Evolutionary conservation across 2,329 filamentous ascomycete species (phyloP).

Genomic region (Cadophora luteo-olivacea): DNA sequence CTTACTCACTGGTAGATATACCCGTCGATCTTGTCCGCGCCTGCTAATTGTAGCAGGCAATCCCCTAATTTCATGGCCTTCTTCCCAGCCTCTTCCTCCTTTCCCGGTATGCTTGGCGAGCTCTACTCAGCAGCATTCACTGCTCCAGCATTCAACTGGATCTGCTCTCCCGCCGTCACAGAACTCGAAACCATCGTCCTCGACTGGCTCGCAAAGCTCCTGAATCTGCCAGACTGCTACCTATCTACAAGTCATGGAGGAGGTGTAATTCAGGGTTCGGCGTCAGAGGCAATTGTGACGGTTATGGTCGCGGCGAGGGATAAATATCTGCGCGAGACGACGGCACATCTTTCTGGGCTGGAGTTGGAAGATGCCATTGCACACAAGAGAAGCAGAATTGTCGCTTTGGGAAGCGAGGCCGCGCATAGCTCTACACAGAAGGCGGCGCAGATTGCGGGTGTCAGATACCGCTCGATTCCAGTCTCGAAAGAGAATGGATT

Average conservation of each 20-base stretch:
- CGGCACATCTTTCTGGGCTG: conserved; percentile 55
- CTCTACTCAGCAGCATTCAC: conserved; percentile 91
- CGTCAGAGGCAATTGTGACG: conserved; percentile 86
- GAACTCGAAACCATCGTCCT: conserved; percentile 93
- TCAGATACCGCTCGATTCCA: conserved; percentile 76
- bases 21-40: not conserved
- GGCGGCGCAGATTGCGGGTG: conserved; percentile 83
- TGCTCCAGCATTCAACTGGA: conserved; percentile 95
- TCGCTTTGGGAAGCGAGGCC: conserved; percentile 80
- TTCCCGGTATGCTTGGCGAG: conserved; percentile 87
- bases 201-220: conserved; percentile 84
- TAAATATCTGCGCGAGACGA: conserved; percentile 70
- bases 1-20: conserved; percentile 78
- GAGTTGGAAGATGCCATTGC: conserved; percentile 75
- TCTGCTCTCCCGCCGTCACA: conserved; percentile 89
- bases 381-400: conserved; percentile 71
- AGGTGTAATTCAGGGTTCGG: conserved; percentile 93
- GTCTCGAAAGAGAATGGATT: conserved; percentile 69
- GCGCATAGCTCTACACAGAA: conserved; percentile 88
- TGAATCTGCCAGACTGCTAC: conserved; percentile 77
- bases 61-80: conserved; percentile 96
- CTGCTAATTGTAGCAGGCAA: conserved; percentile 57
- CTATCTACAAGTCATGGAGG: conserved; percentile 77
- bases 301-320: conserved; percentile 89
- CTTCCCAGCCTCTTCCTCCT: conserved; percentile 84